Conservation (phyloP, 768 basidiomycete species). For the Auriscalpium vulgare region DNA sequence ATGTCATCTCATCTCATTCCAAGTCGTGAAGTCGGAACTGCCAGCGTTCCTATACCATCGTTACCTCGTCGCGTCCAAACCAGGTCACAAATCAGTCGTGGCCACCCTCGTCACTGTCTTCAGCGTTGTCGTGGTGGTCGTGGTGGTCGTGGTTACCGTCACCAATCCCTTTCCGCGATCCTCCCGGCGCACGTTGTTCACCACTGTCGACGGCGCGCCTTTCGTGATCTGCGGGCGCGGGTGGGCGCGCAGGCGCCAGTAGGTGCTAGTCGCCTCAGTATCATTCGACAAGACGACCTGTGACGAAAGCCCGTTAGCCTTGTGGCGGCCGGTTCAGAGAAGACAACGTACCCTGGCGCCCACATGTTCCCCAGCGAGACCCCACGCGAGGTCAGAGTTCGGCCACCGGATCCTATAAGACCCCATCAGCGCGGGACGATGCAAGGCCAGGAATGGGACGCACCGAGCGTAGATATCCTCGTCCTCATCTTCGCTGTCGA, state of each 20-base stretch:
- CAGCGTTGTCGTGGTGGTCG: constrained; percentile 11
- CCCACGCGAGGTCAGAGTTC: constrained; percentile 8
- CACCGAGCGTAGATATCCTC: constrained; percentile 11
- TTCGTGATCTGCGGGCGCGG: constrained; percentile 14
- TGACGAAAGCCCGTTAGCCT: neutral
- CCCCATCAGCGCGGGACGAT: neutral
- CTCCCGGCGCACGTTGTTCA: constrained; percentile 2
- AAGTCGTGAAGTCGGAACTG: too few relatives aligned
- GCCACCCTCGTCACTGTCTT: constrained; percentile 11
- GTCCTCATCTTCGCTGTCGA: constrained; percentile 6
- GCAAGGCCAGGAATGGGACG: neutral
- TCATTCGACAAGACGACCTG: constrained; percentile 12
- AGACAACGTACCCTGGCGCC: constrained; percentile 8
- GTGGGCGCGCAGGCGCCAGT: constrained; percentile 9
- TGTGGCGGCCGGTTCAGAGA: neutral
- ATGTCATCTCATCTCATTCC: too few relatives aligned
- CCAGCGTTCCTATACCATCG: neutral
- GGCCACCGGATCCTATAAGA: constrained; percentile 12
- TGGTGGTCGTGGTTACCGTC: constrained; percentile 14
- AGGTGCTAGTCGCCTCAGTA: constrained; percentile 9
- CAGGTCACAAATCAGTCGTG: constrained; percentile 6
- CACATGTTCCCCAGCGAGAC: constrained; percentile 4
- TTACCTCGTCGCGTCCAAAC: neutral
- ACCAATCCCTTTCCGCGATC: constrained; percentile 1
- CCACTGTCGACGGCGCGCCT: constrained; percentile 8